Evolutionary conservation across 345 rosid species (phyloP).

Genomic region (Citropsis articulata): DNA sequence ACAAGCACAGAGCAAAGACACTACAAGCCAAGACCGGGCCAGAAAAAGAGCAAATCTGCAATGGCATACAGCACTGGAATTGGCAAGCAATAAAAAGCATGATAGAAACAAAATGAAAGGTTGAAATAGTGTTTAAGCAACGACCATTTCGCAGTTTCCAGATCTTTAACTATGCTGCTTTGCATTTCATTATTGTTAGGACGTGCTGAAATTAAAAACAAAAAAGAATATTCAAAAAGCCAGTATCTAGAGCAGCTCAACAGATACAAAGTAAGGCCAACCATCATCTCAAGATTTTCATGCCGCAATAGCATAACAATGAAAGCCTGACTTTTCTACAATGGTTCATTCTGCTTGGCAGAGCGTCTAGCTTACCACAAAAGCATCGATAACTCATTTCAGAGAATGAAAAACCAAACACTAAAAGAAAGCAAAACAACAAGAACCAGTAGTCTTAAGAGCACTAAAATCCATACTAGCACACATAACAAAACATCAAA

Average conservation of each 20-base stretch:
- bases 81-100: not conserved
- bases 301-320: not conserved
- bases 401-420: too few species aligned
- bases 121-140: not conserved
- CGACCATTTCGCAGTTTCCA: not conserved
- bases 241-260: not conserved
- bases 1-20: not conserved
- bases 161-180: not conserved
- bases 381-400: not conserved
- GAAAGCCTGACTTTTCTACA: not conserved
- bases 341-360: not conserved
- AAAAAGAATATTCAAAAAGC: not conserved
- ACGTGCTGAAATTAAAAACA: not conserved
- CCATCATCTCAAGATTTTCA: too few species aligned
- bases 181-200: not conserved
- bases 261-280: not conserved
- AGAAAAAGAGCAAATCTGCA: not conserved
- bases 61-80: not conserved
- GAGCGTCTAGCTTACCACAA: not conserved
- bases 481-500: not conserved
- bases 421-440: too few species aligned
- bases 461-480: not conserved
- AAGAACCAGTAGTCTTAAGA: not conserved
- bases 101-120: not conserved
- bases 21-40: not conserved